Evolutionary conservation across 331 rosid species (phyloP).

Genomic region (Rhamnella rubrinervis): DNA sequence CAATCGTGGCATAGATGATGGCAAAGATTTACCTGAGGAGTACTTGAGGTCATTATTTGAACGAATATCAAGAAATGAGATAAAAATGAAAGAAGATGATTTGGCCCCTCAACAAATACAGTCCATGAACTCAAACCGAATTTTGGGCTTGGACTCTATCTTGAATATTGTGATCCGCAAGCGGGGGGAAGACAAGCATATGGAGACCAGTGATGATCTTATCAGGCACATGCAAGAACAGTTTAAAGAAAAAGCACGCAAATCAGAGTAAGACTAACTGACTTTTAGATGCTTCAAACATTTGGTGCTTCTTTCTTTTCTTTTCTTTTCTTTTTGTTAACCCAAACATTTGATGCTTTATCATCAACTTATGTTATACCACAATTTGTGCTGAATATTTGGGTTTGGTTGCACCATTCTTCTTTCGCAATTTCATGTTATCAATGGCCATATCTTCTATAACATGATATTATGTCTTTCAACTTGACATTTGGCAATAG

Average conservation of each 20-base stretch:
- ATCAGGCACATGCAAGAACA: slow-evolving; percentile 97
- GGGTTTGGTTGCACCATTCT: no score
- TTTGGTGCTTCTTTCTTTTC: slow-evolving; percentile 2
- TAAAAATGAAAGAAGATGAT: slow-evolving; percentile 91
- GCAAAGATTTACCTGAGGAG: slow-evolving; percentile 91
- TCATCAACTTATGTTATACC: neutral
- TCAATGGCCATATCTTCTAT: neutral
- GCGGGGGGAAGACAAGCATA: slow-evolving; percentile 59
- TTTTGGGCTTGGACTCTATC: slow-evolving; percentile 86
- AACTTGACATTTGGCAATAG: neutral
- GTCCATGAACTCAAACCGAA: slow-evolving; percentile 70
- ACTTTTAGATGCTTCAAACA: slow-evolving; percentile 16
- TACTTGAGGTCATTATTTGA: slow-evolving; percentile 85
- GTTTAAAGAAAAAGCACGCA: slow-evolving; percentile 96
- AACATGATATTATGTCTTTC: neutral
- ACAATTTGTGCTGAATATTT: no score
- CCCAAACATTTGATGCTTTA: slow-evolving; percentile 18
- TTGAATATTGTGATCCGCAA: slow-evolving; percentile 89
- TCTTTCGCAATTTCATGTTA: neutral
- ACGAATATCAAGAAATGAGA: slow-evolving; percentile 87
- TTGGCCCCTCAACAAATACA: slow-evolving; percentile 76
- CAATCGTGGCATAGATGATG: slow-evolving; percentile 98
- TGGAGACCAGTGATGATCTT: slow-evolving; percentile 96
- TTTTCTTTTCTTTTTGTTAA: no score
- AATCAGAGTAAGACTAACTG: slow-evolving; percentile 77